Evolutionary conservation across 257 asterid species (phyloP), one percentile per base, ranked within the genome.

Genomic region (Solanum pennellii): DNA sequence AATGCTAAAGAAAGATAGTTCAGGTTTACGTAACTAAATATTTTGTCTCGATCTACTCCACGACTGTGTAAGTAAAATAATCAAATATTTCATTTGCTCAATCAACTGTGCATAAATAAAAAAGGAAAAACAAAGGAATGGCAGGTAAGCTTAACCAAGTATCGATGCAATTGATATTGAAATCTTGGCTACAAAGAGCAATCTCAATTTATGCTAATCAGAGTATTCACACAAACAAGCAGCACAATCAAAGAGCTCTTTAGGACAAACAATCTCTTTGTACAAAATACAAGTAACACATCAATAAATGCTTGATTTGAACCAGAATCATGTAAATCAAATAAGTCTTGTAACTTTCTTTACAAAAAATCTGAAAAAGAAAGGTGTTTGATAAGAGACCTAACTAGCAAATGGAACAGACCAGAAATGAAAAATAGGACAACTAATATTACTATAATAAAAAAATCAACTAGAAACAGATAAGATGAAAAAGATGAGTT

Each of bases 111-210:
- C 33, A 31, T 2, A 31, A 31, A 31, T 3, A 31, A 31, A 31
- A 31, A 31, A n/a, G n/a, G n/a, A n/a, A n/a, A n/a, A n/a, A 3
- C 3, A 31, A 31, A 31, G 3, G 33, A 31, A 31, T 31, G 33
- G 3, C 33, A 31, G 33, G 33, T 31, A 31, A 31, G 33, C 33
- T 3, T 31, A n/a, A n/a, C n/a, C n/a, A n/a, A n/a, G n/a, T n/a
- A n/a, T n/a, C n/a, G n/a, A n/a, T n/a, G n/a, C n/a, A n/a, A n/a
- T n/a, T n/a, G n/a, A n/a, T n/a, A n/a, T n/a, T 98, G 88, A 97
- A 97, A 65, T 98, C 99, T 89, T 97, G 99, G 91, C 98, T 93
- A 88, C 99, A 97, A 68, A 98, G 74, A 97, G 98, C 93, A 97
- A 87, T 86, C 99, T 93, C 90, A 97, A 84, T 45, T 97, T 96